Base-by-base conservation (phyloP, 768 basidiomycete species). In the Tremella fuciformis region DNA sequence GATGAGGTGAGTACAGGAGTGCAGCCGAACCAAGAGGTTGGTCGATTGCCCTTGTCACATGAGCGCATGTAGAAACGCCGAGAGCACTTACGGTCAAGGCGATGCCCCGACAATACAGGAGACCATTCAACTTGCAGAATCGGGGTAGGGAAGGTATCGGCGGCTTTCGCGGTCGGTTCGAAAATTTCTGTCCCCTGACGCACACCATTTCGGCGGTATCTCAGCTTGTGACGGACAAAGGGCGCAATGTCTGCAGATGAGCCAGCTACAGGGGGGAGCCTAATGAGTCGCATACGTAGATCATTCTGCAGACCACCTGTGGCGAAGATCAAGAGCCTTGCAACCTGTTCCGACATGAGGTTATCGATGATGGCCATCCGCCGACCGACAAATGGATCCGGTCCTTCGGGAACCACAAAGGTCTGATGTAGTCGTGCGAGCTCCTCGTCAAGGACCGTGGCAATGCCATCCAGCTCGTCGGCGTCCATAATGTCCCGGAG, bases 41-140 rank as follows among this genome's bases (percentile, higher is more conserved):
- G 59, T 65, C 2, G 63, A 55, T 29, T 65, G 60, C 41, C 55
- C 70, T 72, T 19, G 44, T 9, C 26, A 16, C 42, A 11, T 55
- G 41, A 24, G 16, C 22, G 7, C 34, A 8, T 19, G 24, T 9
- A 24, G 21, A 25, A 2, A 25, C 1, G 6, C 3, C 15, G 22
- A 29, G 1, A 21, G 13, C 3, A 58, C 67, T 40, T 42, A 67
- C 67, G 53, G 48, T 67, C 65, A 19, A 63, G 26, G 13, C 62
- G 53, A 25, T 58, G 25, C 24, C 48, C 13, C 13, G 70, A 69
- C 1, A 62, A 39, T 0, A 60, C n/a, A 13, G 65, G 65, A 1
- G 67, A 69, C 13, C 57, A 52, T 19, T 53, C 52, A 2, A 72
- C 57, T 34, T 69, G 67, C 8, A 72, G 58, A 0, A 72, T 69